These are phyloP conservation scores for Thuidium tamariscinum DNA, from an alignment of 225 moss, liverwort and hornwort genomes.

Conservation along the genomic window DNA sequence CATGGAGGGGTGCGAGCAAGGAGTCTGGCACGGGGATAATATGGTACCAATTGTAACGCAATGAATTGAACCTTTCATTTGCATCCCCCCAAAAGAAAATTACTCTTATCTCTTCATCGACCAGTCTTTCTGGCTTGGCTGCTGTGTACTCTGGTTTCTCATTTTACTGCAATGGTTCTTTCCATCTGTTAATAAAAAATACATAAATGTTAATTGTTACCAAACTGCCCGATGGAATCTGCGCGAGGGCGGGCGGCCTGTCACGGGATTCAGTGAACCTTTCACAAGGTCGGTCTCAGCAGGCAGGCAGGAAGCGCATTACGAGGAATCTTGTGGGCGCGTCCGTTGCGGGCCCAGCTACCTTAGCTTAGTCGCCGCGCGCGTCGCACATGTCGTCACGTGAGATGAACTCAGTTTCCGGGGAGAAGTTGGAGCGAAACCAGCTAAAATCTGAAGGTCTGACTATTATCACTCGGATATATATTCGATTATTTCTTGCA, in stretches of 20 bases:
- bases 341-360: not conserved
- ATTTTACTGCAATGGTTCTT: too few relatives aligned
- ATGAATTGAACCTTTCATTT: not conserved
- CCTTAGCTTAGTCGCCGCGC: not conserved
- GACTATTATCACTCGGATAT: not conserved
- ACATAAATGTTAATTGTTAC: too few relatives aligned
- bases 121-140: too few relatives aligned
- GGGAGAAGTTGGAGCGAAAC: not conserved
- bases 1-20: not conserved
- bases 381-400: not conserved
- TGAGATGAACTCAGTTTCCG: not conserved
- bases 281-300: not conserved
- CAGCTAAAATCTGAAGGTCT: not conserved
- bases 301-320: not conserved
- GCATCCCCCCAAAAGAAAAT: too few relatives aligned
- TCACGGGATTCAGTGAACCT: slow-evolving; percentile 16
- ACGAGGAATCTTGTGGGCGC: not conserved
- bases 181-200: too few relatives aligned
- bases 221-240: not conserved
- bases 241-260: not conserved
- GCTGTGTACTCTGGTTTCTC: too few relatives aligned
- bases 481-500: not conserved
- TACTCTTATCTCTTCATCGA: too few relatives aligned
- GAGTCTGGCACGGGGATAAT: not conserved
- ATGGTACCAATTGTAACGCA: not conserved